A percentile compares a stretch with the other conserved stretches of the same genome.
Evolutionary conservation across 108 stramenopile genomes (phyloP).

Genomic region (Cyclotella sp.): DNA sequence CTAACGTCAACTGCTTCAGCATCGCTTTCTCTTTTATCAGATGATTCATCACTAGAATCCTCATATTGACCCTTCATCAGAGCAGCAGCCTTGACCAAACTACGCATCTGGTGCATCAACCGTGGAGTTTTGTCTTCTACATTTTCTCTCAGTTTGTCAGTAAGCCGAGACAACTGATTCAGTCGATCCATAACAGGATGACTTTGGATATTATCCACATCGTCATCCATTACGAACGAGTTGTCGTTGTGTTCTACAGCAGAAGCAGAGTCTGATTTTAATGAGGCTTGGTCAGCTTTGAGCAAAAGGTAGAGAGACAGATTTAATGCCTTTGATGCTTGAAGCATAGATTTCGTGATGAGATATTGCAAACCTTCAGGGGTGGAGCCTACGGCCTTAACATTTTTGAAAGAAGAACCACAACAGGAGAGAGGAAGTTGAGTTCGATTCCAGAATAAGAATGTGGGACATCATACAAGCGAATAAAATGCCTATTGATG

Average conservation of each 20-base stretch:
- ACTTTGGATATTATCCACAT: conserved; percentile 49
- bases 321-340: conserved; percentile 77
- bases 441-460: conserved; percentile 1
- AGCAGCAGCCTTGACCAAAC: conserved; percentile 73
- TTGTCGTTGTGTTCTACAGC: conserved; percentile 3
- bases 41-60: conserved; percentile 34
- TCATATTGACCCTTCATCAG: conserved; percentile 53
- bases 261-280: conserved; percentile 1
- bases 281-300: conserved; percentile 55
- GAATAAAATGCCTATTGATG: conserved; percentile 52
- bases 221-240: conserved; percentile 28
- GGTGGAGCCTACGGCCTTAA: conserved; percentile 82
- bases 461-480: conserved; percentile 73
- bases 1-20: conserved; percentile 14
- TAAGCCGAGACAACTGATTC: conserved; percentile 65
- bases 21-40: background rate
- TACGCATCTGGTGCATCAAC: conserved; percentile 64
- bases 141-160: conserved; percentile 62
- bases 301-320: conserved; percentile 79
- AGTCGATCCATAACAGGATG: conserved; percentile 86
- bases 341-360: conserved; percentile 70
- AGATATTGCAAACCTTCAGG: conserved; percentile 73
- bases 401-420: background rate
- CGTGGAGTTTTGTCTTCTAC: conserved; percentile 61
- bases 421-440: conserved; percentile 26